These are phyloP conservation scores for Stagonosporopsis vannaccii DNA, from an alignment of 2,329 filamentous ascomycete genomes.

Conservation along the genomic window DNA sequence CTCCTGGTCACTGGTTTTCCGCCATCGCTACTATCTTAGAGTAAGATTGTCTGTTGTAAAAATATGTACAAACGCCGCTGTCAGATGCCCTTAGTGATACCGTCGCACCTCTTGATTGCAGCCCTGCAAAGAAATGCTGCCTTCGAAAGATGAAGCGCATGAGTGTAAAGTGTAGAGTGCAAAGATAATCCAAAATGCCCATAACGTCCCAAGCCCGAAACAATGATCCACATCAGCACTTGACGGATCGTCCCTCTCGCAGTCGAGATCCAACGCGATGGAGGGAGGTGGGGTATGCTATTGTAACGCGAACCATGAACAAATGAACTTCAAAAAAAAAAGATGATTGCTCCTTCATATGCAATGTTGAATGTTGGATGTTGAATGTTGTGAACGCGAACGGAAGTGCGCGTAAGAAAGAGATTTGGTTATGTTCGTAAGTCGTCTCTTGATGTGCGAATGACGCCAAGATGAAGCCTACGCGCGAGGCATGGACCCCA, in stretches of 20 bases:
- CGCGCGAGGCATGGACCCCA: constrained; percentile 67
- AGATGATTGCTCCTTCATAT: constrained; percentile 11
- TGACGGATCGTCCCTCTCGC: constrained; percentile 45
- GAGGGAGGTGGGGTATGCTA: constrained; percentile 27
- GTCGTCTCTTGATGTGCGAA: neutral
- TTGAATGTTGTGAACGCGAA: neutral
- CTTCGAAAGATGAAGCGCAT: constrained; percentile 13
- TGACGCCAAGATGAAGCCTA: constrained; percentile 34
- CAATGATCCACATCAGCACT: constrained; percentile 50
- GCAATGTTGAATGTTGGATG: constrained; percentile 20
- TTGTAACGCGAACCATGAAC: constrained; percentile 30
- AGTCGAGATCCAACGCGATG: constrained; percentile 34
- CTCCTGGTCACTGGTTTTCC: constrained; percentile 1
- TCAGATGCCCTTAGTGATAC: neutral
- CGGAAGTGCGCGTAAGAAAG: neutral
- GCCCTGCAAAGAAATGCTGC: constrained; percentile 2
- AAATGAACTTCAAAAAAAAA: neutral
- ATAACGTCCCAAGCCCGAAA: constrained; percentile 11
- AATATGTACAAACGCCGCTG: constrained; percentile 13
- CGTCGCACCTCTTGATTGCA: neutral
- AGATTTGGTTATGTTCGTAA: neutral
- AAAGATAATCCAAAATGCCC: constrained; percentile 30
- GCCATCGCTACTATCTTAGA: neutral
- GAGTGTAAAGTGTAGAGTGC: constrained; percentile 23
- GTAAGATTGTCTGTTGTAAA: constrained; percentile 7